Conservation (phyloP, 257 asterid genomes). For the Petunia secreta region DNA sequence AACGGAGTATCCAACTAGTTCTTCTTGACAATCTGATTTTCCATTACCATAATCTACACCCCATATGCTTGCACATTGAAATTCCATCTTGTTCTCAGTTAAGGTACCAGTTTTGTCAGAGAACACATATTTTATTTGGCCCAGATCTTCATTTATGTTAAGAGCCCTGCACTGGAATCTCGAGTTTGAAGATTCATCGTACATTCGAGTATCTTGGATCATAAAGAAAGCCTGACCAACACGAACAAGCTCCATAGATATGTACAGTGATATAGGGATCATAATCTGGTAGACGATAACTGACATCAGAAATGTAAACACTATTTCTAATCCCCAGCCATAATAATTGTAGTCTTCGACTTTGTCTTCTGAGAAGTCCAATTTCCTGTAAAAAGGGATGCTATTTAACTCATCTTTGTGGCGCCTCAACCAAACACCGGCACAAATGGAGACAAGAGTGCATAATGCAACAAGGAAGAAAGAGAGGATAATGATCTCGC, state of each 20-base stretch:
- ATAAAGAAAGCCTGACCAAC: constrained; percentile 97
- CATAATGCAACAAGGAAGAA: constrained; percentile 69
- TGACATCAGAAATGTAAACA: constrained; percentile 88
- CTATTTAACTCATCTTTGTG: constrained; percentile 67
- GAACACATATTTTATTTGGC: constrained; percentile 94
- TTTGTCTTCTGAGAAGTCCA: constrained; percentile 58
- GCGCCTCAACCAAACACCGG: constrained; percentile 85
- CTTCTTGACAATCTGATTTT: constrained; percentile 46
- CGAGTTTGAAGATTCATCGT: constrained; percentile 69
- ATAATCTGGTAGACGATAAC: constrained; percentile 93
- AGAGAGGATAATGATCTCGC: constrained; percentile 81
- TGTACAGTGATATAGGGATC: constrained; percentile 97
- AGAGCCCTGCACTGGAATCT: constrained; percentile 96
- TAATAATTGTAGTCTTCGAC: constrained; percentile 68
- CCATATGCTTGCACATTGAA: constrained; percentile 87
- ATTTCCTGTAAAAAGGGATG: constrained; percentile 78
- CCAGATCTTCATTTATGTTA: constrained; percentile 98
- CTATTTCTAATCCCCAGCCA: constrained; percentile 90
- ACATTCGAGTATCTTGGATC: constrained; percentile 75
- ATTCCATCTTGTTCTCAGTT: constrained; percentile 99
- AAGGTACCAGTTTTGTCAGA: constrained; percentile 97
- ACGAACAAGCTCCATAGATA: constrained; percentile 99
- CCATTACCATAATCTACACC: constrained; percentile 67
- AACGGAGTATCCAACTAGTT: constrained; percentile 45
- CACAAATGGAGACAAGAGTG: constrained; percentile 58